Percentiles rank a stretch among this genome's conserved stretches.
phyloP scores from a whole-genome alignment of 2,329 filamentous ascomycete species.

The Hypoxylon sp. region DNA sequence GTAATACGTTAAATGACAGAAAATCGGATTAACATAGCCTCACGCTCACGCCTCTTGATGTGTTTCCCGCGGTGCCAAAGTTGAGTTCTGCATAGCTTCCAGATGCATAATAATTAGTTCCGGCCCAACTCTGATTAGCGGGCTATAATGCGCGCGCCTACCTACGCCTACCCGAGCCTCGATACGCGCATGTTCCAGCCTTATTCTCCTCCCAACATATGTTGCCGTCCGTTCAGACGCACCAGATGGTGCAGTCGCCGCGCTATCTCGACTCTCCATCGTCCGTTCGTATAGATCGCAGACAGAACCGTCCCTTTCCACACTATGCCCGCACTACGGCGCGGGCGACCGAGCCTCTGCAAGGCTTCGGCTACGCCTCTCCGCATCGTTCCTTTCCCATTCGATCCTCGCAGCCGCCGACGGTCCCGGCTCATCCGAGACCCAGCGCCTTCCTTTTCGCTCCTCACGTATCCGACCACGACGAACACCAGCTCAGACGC shows the following conservation, averaged over 20 bases:
- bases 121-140: constrained; percentile 54
- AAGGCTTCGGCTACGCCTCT: constrained; percentile 26
- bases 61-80: constrained; percentile 5
- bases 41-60: no score
- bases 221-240: constrained; percentile 61
- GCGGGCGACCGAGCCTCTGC: constrained; percentile 16
- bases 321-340: constrained; percentile 21
- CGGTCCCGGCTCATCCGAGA: constrained; percentile 43
- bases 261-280: constrained; percentile 50
- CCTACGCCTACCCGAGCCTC: constrained; percentile 40
- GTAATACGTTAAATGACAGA: no score
- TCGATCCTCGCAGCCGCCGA: constrained; percentile 47
- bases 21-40: constrained; percentile 10
- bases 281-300: constrained; percentile 41
- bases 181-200: constrained; percentile 38
- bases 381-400: constrained; percentile 48
- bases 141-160: constrained; percentile 52
- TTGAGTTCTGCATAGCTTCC: constrained; percentile 33
- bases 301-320: constrained; percentile 33
- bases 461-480: constrained; percentile 46
- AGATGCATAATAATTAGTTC: constrained; percentile 51
- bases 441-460: constrained; percentile 39
- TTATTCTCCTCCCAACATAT: constrained; percentile 46
- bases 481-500: constrained; percentile 82
- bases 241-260: constrained; percentile 58